phyloP scores from a whole-genome alignment of 331 rosid genomes.

The Malus hybrid region DNA sequence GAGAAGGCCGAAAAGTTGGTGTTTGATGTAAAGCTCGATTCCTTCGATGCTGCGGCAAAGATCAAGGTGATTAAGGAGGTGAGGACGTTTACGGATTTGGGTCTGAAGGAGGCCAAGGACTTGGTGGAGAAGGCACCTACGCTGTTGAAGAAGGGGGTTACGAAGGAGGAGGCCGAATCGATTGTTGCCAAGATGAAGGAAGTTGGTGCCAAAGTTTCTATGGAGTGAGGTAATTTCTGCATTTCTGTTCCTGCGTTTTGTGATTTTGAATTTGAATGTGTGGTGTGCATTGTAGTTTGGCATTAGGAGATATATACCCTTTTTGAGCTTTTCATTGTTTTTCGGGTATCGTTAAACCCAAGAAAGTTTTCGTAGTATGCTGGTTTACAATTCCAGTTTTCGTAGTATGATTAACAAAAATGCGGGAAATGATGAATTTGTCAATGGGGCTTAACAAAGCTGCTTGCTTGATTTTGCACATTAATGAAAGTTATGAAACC shows the following conservation, averaged over 20 bases:
- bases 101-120: slow-evolving; percentile 88
- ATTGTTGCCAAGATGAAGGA: slow-evolving; percentile 69
- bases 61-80: slow-evolving; percentile 82
- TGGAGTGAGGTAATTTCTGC: slow-evolving; percentile 57
- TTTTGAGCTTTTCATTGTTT: not conserved
- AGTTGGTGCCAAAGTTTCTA: slow-evolving; percentile 61
- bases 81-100: slow-evolving; percentile 67
- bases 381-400: not conserved
- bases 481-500: not conserved
- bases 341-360: not conserved
- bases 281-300: not conserved
- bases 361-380: not conserved
- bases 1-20: slow-evolving; percentile 60
- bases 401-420: not conserved
- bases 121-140: slow-evolving; percentile 80
- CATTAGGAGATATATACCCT: not conserved
- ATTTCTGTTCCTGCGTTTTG: not conserved
- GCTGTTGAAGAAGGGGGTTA: slow-evolving; percentile 69
- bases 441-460: not conserved
- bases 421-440: not conserved
- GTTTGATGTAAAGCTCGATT: slow-evolving; percentile 71
- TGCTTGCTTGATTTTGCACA: not conserved
- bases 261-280: not conserved
- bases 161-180: slow-evolving; percentile 68
- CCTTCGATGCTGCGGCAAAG: slow-evolving; percentile 58